phyloP scores from a whole-genome alignment of 345 rosid genomes.

The Eucalyptus rudis region DNA sequence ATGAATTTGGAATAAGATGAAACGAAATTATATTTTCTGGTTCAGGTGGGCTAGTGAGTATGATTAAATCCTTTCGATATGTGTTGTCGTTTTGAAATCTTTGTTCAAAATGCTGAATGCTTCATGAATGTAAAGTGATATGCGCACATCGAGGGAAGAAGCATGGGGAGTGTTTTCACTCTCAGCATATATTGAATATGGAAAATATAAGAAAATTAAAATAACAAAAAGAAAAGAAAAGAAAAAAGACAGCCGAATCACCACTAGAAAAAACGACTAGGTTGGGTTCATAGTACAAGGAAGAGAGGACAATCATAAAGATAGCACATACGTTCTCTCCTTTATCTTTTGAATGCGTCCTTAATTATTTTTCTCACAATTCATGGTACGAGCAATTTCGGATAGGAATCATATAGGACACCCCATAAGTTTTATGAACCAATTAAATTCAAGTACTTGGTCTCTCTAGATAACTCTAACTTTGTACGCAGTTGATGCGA shows the following conservation, averaged over 20 bases:
- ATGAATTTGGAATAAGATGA: not conserved
- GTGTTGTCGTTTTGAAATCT: not conserved
- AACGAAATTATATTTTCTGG: fast-evolving
- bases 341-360: not conserved
- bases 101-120: not conserved
- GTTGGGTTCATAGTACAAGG: not conserved
- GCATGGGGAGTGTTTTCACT: not conserved
- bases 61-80: not conserved
- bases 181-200: not conserved
- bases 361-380: not conserved
- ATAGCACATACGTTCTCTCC: not conserved
- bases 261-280: not conserved
- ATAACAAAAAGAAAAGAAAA: not conserved
- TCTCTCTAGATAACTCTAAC: not conserved
- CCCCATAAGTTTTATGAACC: not conserved
- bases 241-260: not conserved
- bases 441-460: not conserved
- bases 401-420: not conserved
- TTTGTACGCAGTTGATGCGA: not conserved
- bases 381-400: not conserved
- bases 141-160: not conserved
- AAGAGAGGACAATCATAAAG: not conserved
- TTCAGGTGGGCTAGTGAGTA: fast-evolving
- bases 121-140: not conserved
- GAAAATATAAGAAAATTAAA: not conserved